These are phyloP conservation scores for Malassezia nana DNA, from an alignment of 1,284 basidiomycete species.

Conservation along the genomic window DNA sequence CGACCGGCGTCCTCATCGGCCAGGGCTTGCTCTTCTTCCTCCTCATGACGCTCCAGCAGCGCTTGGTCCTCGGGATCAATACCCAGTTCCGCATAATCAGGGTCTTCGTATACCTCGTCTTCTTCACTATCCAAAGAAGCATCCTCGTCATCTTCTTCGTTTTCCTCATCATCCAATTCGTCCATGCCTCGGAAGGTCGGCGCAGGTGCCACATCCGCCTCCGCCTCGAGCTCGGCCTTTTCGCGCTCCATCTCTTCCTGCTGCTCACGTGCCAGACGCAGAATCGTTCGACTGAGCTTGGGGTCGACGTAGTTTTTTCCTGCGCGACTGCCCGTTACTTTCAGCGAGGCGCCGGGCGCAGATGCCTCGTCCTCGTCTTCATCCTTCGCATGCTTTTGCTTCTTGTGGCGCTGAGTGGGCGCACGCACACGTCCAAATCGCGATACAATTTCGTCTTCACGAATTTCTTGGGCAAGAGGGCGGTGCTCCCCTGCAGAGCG, in stretches of 20 bases:
- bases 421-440: conserved; percentile 17
- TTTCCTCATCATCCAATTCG: conserved; percentile 43
- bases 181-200: conserved; percentile 42
- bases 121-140: conserved; percentile 31
- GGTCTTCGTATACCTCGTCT: conserved; percentile 36
- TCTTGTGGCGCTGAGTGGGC: conserved; percentile 1
- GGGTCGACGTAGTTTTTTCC: conserved; percentile 42
- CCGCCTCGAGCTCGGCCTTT: conserved; percentile 44
- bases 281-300: conserved; percentile 76
- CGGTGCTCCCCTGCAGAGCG: conserved; percentile 5
- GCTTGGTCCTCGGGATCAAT: conserved; percentile 42
- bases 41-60: conserved; percentile 37
- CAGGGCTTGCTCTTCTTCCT: conserved; percentile 19
- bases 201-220: conserved; percentile 25
- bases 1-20: conserved; percentile 17
- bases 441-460: conserved; percentile 13
- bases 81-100: conserved; percentile 38
- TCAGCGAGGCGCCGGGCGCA: conserved; percentile 4
- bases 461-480: conserved; percentile 15
- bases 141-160: conserved; percentile 34
- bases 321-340: conserved; percentile 31
- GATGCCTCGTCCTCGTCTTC: neutral
- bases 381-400: neutral
- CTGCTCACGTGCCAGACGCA: conserved; percentile 82
- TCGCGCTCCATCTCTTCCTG: conserved; percentile 63